These are phyloP conservation scores for Moesziomyces antarcticus DNA, from an alignment of 1,284 basidiomycete genomes.

Conservation along the genomic window DNA sequence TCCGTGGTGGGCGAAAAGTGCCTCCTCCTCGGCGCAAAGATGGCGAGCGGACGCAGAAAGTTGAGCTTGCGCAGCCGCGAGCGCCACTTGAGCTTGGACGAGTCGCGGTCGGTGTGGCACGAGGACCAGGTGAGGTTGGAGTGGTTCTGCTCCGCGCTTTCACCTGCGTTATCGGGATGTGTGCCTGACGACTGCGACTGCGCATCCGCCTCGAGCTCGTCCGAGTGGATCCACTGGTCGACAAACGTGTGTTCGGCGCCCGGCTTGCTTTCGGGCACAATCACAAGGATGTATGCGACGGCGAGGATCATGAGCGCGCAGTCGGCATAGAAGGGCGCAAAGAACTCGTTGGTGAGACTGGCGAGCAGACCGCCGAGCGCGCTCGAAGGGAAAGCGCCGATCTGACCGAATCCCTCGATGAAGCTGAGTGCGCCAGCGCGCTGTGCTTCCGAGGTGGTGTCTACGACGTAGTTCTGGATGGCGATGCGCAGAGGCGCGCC, in stretches of 20 bases:
- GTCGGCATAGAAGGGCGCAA: slow-evolving; percentile 60
- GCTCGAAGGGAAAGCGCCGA: slow-evolving; percentile 58
- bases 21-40: slow-evolving; percentile 46
- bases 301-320: slow-evolving; percentile 50
- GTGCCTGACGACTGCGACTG: not conserved
- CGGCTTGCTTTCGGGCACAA: slow-evolving; percentile 58
- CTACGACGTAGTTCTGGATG: slow-evolving; percentile 64
- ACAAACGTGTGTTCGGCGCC: slow-evolving; percentile 49
- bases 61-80: slow-evolving; percentile 47
- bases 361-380: slow-evolving; percentile 58
- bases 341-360: slow-evolving; percentile 55
- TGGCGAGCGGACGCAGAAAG: slow-evolving; percentile 52
- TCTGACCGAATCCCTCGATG: slow-evolving; percentile 62
- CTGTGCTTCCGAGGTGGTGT: slow-evolving; percentile 55
- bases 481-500: slow-evolving; percentile 57
- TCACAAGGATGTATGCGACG: slow-evolving; percentile 46
- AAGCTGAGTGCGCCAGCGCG: slow-evolving; percentile 57
- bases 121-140: slow-evolving; percentile 40
- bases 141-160: slow-evolving; percentile 9
- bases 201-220: slow-evolving; percentile 27
- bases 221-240: slow-evolving; percentile 47
- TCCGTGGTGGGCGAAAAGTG: slow-evolving; percentile 31
- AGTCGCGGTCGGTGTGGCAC: slow-evolving; percentile 31
- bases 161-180: not conserved
- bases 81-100: slow-evolving; percentile 40